Percentiles rank a stretch among this genome's conserved stretches.
Evolutionary conservation across 139 green algal species (phyloP).

Genomic region (Chlorella ohadii): DNA sequence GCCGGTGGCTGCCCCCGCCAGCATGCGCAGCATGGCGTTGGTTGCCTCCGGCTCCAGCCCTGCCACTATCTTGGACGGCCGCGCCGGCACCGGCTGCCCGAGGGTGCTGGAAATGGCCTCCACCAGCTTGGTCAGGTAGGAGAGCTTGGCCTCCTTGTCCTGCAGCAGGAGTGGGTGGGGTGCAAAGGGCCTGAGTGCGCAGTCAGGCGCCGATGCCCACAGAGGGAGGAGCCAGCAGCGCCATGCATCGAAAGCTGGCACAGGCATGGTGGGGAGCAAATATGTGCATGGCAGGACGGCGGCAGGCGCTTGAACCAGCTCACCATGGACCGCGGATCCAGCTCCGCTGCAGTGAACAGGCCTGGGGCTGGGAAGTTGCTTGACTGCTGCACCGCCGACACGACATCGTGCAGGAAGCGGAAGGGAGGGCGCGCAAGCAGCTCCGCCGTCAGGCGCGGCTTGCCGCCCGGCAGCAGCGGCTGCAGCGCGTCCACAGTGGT

Average conservation of each 20-base stretch:
- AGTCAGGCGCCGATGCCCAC: too few species aligned
- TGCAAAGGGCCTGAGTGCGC: too few species aligned
- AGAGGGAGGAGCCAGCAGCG: too few species aligned
- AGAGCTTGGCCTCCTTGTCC: constrained; percentile 85
- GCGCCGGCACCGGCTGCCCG: constrained; percentile 63
- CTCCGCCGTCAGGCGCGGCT: constrained; percentile 78
- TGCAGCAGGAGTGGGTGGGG: constrained; percentile 16
- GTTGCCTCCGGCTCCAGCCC: constrained; percentile 87
- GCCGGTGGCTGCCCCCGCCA: constrained; percentile 50
- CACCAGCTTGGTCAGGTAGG: constrained; percentile 85
- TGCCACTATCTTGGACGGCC: constrained; percentile 85
- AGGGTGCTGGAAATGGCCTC: constrained; percentile 62
- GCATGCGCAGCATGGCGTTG: constrained; percentile 85
- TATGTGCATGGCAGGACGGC: too few species aligned
- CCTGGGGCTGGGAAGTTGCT: constrained; percentile 78
- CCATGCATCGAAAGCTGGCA: too few species aligned
- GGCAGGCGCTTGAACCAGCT: not conserved
- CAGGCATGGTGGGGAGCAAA: too few species aligned
- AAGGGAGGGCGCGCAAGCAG: constrained; percentile 84
- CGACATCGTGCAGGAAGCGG: constrained; percentile 87
- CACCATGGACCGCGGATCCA: constrained; percentile 71
- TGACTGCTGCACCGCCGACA: constrained; percentile 70
- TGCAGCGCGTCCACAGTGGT: constrained; percentile 70
- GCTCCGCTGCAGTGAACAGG: constrained; percentile 71
- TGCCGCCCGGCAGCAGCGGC: constrained; percentile 61